Conservation (phyloP, 257 asterid species). For the Lantana camara region DNA sequence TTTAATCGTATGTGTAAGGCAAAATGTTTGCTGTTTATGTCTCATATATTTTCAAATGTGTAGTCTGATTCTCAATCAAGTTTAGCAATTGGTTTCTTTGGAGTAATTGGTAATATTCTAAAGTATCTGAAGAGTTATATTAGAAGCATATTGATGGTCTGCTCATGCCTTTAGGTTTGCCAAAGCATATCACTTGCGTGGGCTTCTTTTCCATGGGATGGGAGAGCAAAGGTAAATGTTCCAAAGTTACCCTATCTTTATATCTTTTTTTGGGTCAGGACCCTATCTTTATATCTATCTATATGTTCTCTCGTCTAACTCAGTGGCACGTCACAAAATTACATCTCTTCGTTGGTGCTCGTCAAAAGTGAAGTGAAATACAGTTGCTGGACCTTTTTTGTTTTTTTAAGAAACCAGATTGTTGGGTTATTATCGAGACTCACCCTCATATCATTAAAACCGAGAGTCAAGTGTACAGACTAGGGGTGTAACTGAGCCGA, state of each 20-base stretch:
- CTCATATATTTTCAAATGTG: conserved; percentile 4
- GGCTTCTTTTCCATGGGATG: conserved; percentile 88
- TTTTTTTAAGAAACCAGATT: no score
- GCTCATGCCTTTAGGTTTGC: conserved; percentile 57
- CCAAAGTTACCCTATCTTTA: conserved; percentile 20
- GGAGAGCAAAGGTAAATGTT: conserved; percentile 88
- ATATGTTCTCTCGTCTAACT: no score
- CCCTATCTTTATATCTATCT: no score
- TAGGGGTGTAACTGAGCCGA: no score
- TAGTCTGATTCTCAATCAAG: neutral
- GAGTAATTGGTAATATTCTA: conserved; percentile 24
- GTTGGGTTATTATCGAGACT: no score
- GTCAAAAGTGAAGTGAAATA: no score
- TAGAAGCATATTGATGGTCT: conserved; percentile 21
- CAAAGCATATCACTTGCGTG: conserved; percentile 94
- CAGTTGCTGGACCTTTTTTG: no score
- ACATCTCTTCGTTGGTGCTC: no score
- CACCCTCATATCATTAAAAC: no score
- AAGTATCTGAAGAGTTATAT: conserved; percentile 3
- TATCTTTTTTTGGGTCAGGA: no score
- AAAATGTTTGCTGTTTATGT: neutral
- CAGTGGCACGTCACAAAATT: no score
- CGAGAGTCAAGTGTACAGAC: no score
- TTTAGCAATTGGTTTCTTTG: neutral
- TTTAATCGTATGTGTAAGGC: neutral